Conservation (phyloP, 768 basidiomycete genomes). For the Suillus variegatus region DNA sequence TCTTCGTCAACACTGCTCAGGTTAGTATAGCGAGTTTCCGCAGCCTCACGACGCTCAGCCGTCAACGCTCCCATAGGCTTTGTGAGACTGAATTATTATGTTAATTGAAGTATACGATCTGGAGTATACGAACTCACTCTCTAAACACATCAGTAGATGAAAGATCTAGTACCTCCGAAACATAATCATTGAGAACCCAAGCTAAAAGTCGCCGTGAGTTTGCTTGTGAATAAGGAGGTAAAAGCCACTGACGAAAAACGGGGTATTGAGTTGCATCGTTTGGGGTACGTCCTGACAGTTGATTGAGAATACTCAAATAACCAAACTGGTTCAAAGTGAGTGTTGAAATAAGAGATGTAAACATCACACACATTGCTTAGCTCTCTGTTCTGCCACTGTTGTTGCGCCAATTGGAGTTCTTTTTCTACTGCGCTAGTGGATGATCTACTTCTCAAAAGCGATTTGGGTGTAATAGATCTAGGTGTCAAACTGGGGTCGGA, state of each 20-base stretch:
- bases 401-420: conserved; percentile 69
- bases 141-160: conserved; percentile 61
- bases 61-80: conserved; percentile 93
- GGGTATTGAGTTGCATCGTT: conserved; percentile 96
- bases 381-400: conserved; percentile 86
- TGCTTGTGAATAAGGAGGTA: background rate
- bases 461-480: conserved; percentile 22
- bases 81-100: conserved; percentile 53
- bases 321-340: conserved; percentile 59
- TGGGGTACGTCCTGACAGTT: conserved; percentile 89
- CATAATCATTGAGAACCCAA: conserved; percentile 89
- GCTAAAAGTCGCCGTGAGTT: conserved; percentile 43
- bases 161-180: conserved; percentile 67
- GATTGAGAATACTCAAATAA: conserved; percentile 87
- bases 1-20: conserved; percentile 79
- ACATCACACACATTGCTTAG: conserved; percentile 79
- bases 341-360: background rate
- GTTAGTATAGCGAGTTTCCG: conserved; percentile 71
- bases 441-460: conserved; percentile 27
- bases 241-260: conserved; percentile 66
- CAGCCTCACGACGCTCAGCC: conserved; percentile 69
- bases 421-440: conserved; percentile 17
- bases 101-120: background rate
- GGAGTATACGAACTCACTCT: conserved; percentile 52
- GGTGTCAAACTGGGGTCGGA: conserved; percentile 20